These are phyloP conservation scores for Curvularia lunata DNA, from an alignment of 2,329 filamentous ascomycete species.

Conservation along the genomic window DNA sequence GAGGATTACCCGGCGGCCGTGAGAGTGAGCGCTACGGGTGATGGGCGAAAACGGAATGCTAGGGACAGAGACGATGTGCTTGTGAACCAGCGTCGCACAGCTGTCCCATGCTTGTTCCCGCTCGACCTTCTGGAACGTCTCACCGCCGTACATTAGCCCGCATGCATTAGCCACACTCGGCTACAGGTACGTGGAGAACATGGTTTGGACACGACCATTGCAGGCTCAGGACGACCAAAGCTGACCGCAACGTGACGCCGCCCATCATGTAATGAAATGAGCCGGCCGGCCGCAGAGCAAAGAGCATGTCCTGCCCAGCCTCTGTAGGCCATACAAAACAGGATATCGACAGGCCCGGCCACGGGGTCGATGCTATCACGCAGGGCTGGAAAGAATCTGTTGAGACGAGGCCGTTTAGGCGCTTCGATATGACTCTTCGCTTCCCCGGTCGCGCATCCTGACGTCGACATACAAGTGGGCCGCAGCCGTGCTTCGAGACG, in stretches of 20 bases:
- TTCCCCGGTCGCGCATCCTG: constrained; percentile 5
- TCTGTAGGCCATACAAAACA: background rate
- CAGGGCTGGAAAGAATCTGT: constrained; percentile 7
- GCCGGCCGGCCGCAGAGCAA: background rate
- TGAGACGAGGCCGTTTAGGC: constrained; percentile 6
- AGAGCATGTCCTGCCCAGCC: constrained; percentile 1
- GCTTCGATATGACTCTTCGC: constrained; percentile 12
- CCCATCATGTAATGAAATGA: constrained; percentile 17
- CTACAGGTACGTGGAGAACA: constrained; percentile 6
- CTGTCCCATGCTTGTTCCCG: constrained; percentile 4
- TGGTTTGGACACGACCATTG: background rate
- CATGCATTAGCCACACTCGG: constrained; percentile 14
- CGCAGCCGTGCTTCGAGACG: constrained; percentile 4
- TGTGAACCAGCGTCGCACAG: constrained; percentile 10
- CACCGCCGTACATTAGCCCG: constrained; percentile 14
- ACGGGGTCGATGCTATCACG: constrained; percentile 3
- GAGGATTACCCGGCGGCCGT: background rate
- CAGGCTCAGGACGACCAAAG: background rate
- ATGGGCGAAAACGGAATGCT: background rate
- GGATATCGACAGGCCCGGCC: background rate
- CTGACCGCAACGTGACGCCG: constrained; percentile 5
- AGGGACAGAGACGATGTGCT: background rate
- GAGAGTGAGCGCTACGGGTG: background rate
- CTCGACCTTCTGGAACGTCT: constrained; percentile 18
- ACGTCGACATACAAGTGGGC: constrained; percentile 16